These are phyloP conservation scores for Trichoderma guizhouense DNA, from an alignment of 2,329 filamentous ascomycete genomes.

Conservation along the genomic window DNA sequence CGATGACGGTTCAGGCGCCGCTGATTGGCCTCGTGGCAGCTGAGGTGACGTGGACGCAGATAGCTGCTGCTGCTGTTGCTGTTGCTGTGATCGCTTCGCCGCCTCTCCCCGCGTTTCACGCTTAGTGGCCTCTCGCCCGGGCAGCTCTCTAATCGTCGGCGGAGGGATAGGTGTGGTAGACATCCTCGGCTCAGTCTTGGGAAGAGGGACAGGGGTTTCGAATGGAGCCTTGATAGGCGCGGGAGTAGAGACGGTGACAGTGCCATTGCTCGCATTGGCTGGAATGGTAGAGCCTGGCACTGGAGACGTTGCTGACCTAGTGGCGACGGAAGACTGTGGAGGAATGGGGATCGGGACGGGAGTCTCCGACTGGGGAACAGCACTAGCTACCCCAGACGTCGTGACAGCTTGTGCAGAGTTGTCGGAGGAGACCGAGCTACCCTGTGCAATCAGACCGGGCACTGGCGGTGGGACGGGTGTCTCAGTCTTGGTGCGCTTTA, in stretches of 20 bases:
- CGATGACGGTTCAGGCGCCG: conserved; percentile 24
- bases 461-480: conserved; percentile 51
- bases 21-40: conserved; percentile 24
- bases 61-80: conserved; percentile 20
- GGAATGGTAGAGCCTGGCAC: conserved; percentile 24
- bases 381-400: conserved; percentile 21
- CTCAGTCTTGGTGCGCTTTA: conserved; percentile 55
- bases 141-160: conserved; percentile 27
- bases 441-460: conserved; percentile 27
- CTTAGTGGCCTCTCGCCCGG: conserved; percentile 32
- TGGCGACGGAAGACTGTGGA: conserved; percentile 27
- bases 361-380: conserved; percentile 36
- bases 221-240: conserved; percentile 32
- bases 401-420: conserved; percentile 22
- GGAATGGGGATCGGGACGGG: conserved; percentile 41
- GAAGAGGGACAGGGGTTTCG: conserved; percentile 38
- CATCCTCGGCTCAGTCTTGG: conserved; percentile 31
- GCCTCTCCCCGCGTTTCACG: conserved; percentile 46
- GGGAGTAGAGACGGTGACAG: conserved; percentile 25
- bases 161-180: conserved; percentile 33
- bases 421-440: conserved; percentile 29
- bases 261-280: conserved; percentile 16
- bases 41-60: conserved; percentile 21
- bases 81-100: conserved; percentile 41
- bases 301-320: conserved; percentile 33